phyloP scores from a whole-genome alignment of 2,329 filamentous ascomycete genomes.

The Myriosclerotinia scirpicola region DNA sequence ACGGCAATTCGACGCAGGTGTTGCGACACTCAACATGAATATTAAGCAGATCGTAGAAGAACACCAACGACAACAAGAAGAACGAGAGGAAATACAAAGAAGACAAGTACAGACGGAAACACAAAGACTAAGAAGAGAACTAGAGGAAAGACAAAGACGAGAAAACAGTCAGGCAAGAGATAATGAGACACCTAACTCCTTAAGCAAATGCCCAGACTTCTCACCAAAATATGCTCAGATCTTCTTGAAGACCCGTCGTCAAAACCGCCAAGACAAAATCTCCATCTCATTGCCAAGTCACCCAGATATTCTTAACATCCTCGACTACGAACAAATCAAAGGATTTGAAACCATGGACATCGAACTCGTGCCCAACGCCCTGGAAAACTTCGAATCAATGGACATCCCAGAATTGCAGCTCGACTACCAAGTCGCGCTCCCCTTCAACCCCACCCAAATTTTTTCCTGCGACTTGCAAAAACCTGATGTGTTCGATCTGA shows the following conservation, averaged over 20 bases:
- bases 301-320: background rate
- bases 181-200: conserved; percentile 8
- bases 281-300: background rate
- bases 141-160: background rate
- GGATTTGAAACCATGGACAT: conserved; percentile 5
- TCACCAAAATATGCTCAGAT: background rate
- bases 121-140: background rate
- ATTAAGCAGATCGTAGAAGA: no score
- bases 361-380: no score
- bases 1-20: no score
- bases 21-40: no score
- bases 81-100: background rate
- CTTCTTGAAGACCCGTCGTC: background rate
- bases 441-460: background rate
- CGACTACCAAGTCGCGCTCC: no score
- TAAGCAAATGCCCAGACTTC: conserved; percentile 1
- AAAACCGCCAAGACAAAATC: background rate
- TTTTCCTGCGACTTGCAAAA: background rate
- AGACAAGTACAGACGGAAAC: background rate
- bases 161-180: conserved; percentile 2
- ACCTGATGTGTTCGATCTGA: background rate
- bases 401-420: no score
- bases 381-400: no score
- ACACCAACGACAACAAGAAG: no score
- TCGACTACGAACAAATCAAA: background rate